Conservation (phyloP, 352 stramenopile species). For the Phytophthora brassicae region DNA sequence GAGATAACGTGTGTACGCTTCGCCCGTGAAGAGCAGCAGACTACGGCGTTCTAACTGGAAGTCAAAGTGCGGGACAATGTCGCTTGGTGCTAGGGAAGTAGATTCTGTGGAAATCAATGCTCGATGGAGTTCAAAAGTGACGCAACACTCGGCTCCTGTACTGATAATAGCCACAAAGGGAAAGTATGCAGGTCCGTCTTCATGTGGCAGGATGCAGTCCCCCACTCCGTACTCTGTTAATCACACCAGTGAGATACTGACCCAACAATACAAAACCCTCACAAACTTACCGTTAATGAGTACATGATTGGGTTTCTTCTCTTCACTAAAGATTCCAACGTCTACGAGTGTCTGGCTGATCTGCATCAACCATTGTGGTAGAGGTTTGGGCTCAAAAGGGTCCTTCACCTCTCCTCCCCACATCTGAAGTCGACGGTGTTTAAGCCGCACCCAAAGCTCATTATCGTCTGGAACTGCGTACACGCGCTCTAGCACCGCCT, state of each 20-base stretch:
- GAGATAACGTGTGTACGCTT: conserved; percentile 59
- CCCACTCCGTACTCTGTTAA: conserved; percentile 59
- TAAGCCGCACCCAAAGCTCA: conserved; percentile 60
- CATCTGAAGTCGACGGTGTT: conserved; percentile 67
- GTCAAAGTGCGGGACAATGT: conserved; percentile 26
- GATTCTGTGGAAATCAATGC: conserved; percentile 13
- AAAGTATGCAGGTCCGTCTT: conserved; percentile 71
- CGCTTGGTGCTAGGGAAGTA: background rate
- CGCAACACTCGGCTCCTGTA: conserved; percentile 48
- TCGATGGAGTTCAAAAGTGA: conserved; percentile 66
- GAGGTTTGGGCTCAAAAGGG: conserved; percentile 42
- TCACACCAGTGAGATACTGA: background rate
- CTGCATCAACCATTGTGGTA: conserved; percentile 58
- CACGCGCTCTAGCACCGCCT: conserved; percentile 56
- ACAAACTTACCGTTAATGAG: conserved; percentile 67
- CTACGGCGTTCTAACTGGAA: conserved; percentile 54
- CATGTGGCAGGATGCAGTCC: conserved; percentile 68
- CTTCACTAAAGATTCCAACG: conserved; percentile 48
- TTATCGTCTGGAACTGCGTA: conserved; percentile 42
- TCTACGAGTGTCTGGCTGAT: conserved; percentile 55
- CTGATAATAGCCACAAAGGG: conserved; percentile 73
- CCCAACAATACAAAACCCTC: background rate
- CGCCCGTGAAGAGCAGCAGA: conserved; percentile 55
- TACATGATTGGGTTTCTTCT: conserved; percentile 56
- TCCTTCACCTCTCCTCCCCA: conserved; percentile 64